phyloP scores from a whole-genome alignment of 2,329 filamentous ascomycete genomes.

The Pseudocercospora eumusae region DNA sequence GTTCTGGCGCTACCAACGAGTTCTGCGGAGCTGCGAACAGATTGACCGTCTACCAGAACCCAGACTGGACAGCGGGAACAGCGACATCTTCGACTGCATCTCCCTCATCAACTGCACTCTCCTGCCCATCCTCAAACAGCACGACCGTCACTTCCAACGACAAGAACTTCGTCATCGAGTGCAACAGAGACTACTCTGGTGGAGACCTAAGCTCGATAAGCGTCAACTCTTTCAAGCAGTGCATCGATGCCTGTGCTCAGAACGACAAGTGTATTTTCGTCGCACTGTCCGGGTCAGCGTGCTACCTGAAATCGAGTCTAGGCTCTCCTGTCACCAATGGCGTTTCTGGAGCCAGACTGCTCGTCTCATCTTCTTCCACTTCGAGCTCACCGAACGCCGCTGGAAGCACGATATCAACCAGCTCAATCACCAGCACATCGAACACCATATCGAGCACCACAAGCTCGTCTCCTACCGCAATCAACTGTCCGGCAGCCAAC shows the following conservation, averaged over 20 bases:
- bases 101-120: slow-evolving; percentile 24
- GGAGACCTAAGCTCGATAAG: slow-evolving; percentile 35
- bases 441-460: slow-evolving; percentile 9
- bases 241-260: slow-evolving; percentile 38
- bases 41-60: slow-evolving; percentile 28
- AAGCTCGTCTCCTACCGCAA: slow-evolving; percentile 15
- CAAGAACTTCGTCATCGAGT: slow-evolving; percentile 36
- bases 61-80: slow-evolving; percentile 2
- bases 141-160: slow-evolving; percentile 29
- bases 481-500: slow-evolving; percentile 29
- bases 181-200: slow-evolving; percentile 28
- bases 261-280: slow-evolving; percentile 39
- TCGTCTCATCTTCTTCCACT: slow-evolving; percentile 16
- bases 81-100: slow-evolving; percentile 19
- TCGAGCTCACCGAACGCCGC: not conserved
- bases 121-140: slow-evolving; percentile 35
- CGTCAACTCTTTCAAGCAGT: slow-evolving; percentile 33
- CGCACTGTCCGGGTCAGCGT: slow-evolving; percentile 36
- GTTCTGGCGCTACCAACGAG: slow-evolving; percentile 34
- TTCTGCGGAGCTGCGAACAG: slow-evolving; percentile 36
- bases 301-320: slow-evolving; percentile 38
- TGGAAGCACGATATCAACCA: slow-evolving; percentile 15
- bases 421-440: not conserved
- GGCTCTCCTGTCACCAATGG: slow-evolving; percentile 26
- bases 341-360: slow-evolving; percentile 36